Evolutionary conservation across 495 filamentous ascomycete genomes (phyloP), one percentile per base, ranked within the genome.

Genomic region (Daldinia grandis): DNA sequence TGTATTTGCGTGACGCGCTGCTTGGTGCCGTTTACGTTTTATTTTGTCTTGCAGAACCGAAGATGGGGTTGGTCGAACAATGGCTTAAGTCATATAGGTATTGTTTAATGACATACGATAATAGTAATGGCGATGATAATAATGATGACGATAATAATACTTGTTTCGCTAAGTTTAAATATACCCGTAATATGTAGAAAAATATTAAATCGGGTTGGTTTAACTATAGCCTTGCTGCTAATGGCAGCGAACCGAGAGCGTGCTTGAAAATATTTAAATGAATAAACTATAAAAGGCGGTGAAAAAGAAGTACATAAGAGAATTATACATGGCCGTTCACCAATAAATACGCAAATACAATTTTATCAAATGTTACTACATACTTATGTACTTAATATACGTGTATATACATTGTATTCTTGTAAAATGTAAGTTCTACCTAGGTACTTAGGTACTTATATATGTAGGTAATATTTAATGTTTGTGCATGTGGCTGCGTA

Each of bases 101-200:
- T 64, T 70, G 38, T 53, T 37, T 40, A 33, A 66, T 72, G 69
- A 57, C 69, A 59, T 72, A 63, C 58, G 57, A 72, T 42, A 44
- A 25, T 37, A 1, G 10, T 19, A 25, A 27, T 25, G 33, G 19
- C 37, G 30, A 27, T 47, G 40, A 47, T 44, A 7, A 51, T 28
- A 28, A 10, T 51, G 47, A 51, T 25, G 24, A 51, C 25, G 49
- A 21, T 12, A 8, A 51, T 21, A 10, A 51, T 53, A 5, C 21
- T 25, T 30, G 25, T 15, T 51, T 30, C n/a, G 10, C 25, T 53
- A 14, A n/a, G 21, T 53, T 31, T 55, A 7, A n/a, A 10, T 55
- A 55, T 33, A 8, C n/a, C 4, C 3, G n/a, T 33, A 6, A 28
- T 14, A 8, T 3, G 25, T 28, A 17, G 15, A 3, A 17, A 19